A percentile compares a stretch with the other conserved stretches of the same genome.
Evolutionary conservation across 2,329 filamentous ascomycete genomes (phyloP).

Genomic region (Venturiaceae sp.): DNA sequence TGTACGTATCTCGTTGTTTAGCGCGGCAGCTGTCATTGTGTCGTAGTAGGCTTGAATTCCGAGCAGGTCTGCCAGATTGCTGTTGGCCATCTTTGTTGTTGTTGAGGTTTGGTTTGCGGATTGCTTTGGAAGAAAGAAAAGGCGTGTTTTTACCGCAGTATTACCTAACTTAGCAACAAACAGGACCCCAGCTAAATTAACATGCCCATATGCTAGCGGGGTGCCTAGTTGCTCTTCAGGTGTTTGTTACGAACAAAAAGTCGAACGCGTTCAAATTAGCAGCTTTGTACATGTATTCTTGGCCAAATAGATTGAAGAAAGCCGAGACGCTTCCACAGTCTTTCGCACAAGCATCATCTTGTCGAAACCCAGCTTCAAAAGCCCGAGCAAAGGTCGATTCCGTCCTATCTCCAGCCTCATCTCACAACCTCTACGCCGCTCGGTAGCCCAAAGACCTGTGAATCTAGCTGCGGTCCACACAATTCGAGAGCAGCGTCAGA

Average conservation of each 20-base stretch:
- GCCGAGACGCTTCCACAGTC: no score
- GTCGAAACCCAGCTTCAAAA: no score
- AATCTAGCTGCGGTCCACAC: background rate
- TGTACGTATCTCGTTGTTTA: background rate
- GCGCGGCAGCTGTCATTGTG: background rate
- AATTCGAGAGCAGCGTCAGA: background rate
- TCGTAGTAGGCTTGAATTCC: background rate
- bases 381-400: no score
- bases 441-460: constrained; percentile 2
- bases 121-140: background rate
- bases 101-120: background rate
- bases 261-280: background rate
- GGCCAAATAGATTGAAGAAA: background rate
- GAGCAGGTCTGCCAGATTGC: background rate
- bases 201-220: background rate
- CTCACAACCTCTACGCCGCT: background rate
- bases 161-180: background rate
- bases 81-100: background rate
- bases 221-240: background rate
- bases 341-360: no score
- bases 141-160: background rate
- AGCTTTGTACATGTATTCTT: background rate
- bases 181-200: background rate
- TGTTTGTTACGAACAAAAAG: no score
- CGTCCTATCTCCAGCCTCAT: background rate